Conservation (phyloP, 2,329 filamentous ascomycete species). For the Talaromyces verruculosus region DNA sequence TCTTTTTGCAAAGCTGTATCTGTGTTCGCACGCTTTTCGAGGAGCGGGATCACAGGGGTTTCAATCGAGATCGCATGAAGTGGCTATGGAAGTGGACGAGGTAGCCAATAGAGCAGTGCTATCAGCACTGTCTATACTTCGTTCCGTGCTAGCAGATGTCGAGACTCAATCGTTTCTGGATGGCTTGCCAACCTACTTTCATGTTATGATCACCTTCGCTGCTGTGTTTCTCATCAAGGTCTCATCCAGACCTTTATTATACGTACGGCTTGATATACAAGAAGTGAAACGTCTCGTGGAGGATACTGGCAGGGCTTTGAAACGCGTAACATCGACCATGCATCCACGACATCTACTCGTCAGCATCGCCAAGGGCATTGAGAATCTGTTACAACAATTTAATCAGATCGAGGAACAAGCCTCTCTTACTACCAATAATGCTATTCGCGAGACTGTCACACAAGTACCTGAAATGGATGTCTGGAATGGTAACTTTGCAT, state of each 20-base stretch:
- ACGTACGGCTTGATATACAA: conserved; percentile 24
- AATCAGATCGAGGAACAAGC: neutral
- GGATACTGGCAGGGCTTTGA: neutral
- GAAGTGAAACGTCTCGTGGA: neutral
- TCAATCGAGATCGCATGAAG: conserved; percentile 30
- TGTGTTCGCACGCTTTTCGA: conserved; percentile 48
- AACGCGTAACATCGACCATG: conserved; percentile 29
- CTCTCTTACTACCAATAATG: too few relatives aligned
- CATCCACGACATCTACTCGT: conserved; percentile 31
- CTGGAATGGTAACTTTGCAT: neutral
- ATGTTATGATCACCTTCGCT: conserved; percentile 44
- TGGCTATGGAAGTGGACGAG: conserved; percentile 29
- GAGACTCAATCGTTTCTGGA: conserved; percentile 37
- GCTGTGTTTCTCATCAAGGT: conserved; percentile 43
- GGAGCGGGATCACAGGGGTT: conserved; percentile 25
- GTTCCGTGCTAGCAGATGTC: conserved; percentile 35
- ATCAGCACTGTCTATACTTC: conserved; percentile 37
- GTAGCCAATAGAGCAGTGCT: conserved; percentile 40
- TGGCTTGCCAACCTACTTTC: conserved; percentile 40
- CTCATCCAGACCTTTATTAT: conserved; percentile 32
- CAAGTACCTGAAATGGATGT: neutral
- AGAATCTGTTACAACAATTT: conserved; percentile 24
- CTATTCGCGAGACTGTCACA: neutral
- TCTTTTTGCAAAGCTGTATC: conserved; percentile 49
- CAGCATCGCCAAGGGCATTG: conserved; percentile 29